Percentiles rank a stretch among this genome's conserved stretches.
Conservation (phyloP, 108 stramenopile genomes). For the Chaetoceros muelleri region DNA sequence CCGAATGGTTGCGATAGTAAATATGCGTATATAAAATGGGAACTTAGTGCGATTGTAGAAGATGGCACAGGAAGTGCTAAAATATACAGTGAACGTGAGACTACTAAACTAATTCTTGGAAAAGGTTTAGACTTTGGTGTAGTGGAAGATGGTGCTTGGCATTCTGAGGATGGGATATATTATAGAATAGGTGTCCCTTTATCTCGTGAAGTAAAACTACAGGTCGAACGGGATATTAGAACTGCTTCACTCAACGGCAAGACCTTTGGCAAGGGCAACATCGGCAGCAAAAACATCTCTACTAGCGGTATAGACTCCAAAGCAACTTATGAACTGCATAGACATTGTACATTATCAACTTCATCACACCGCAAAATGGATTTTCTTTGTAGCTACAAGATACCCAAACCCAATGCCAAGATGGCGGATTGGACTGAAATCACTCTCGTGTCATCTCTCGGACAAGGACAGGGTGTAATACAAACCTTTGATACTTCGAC, state of each 20-base stretch:
- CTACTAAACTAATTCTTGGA: slow-evolving; percentile 49
- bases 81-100: slow-evolving; percentile 72
- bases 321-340: background rate
- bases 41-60: slow-evolving; percentile 72
- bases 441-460: background rate
- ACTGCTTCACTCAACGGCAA: too few species aligned
- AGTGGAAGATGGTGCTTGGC: slow-evolving; percentile 64
- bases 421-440: background rate
- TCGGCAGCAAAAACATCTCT: background rate
- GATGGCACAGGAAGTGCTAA: slow-evolving; percentile 81
- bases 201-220: background rate
- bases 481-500: background rate
- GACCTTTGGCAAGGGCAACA: too few species aligned
- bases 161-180: slow-evolving; percentile 16
- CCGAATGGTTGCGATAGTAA: slow-evolving; percentile 23
- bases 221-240: too few species aligned
- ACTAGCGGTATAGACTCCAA: background rate
- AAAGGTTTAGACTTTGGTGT: slow-evolving; percentile 14
- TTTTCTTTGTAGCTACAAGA: background rate
- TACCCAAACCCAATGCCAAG: background rate
- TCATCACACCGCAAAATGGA: background rate
- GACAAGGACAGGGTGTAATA: background rate
- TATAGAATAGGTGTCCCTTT: background rate
- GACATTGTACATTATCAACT: background rate
- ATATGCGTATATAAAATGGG: slow-evolving; percentile 54